Evolutionary conservation across 192 early-diverging fungal species (phyloP), one percentile per base, ranked within the genome.

Genomic region (Dimargaris cristalligena): DNA sequence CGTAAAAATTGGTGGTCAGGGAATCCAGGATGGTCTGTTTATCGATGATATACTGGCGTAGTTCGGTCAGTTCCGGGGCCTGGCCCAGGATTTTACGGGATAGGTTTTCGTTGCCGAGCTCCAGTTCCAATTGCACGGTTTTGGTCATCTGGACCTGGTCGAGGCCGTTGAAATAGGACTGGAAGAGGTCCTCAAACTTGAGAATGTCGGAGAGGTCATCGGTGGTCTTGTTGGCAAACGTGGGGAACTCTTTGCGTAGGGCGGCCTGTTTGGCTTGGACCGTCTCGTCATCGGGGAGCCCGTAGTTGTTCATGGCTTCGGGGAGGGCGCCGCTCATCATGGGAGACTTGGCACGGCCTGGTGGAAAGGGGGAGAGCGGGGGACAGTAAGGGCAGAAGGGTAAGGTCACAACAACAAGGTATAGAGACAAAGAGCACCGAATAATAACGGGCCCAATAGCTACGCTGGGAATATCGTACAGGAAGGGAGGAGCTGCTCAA

Each of bases 111-210:
- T 74, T 74, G 47, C 71, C 73, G 38, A 66, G 66, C 25, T 69
- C 38, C 49, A 74, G 57, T 67, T 74, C 73, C 34, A 71, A 67
- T 52, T 74, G 69, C 0, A 74, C 60, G 11, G 73, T 74, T 2
- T 70, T 61, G 66, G 70, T 74, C 57, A 74, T 60, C 62, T 74
- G 73, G 20, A 74, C 67, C 35, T 74, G 73, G 55, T 74, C 73
- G 22, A 74, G 63, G 32, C 73, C 73, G 46, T 74, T 68, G 26
- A 74, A 71, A 44, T 74, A 70, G 26, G 73, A 69, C 45, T 71
- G 73, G 56, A 74, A 74, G 46, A 74, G 63, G 58, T 74, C 73
- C 34, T 71, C 73, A 55, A 67, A 74, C 18, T 67, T 69, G 30
- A 74, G 51, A 3, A 74, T 62, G 52, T 74, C 73, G 41, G 71